phyloP scores from a whole-genome alignment of 495 filamentous ascomycete species.

The Aspergillus panamensis region DNA sequence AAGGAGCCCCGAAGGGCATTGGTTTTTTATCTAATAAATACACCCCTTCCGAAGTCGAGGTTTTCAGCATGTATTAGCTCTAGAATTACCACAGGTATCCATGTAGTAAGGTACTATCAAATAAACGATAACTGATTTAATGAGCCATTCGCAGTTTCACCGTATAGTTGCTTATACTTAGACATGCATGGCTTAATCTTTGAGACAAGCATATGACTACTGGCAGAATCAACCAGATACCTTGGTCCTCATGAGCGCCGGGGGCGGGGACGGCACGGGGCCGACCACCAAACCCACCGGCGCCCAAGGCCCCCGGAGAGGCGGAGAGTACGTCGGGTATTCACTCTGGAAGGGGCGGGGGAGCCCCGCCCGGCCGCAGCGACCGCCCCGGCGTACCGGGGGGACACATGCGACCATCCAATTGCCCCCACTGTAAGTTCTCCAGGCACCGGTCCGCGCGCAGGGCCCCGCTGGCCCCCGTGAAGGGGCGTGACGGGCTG shows the following conservation, averaged over 20 bases:
- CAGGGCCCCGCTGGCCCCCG: background rate
- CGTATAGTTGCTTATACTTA: conserved; percentile 3
- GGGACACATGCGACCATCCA: background rate
- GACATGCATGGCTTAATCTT: conserved; percentile 4
- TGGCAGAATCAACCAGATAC: conserved; percentile 3
- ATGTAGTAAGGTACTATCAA: conserved; percentile 5
- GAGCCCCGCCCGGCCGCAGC: background rate
- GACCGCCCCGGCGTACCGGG: background rate
- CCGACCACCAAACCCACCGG: background rate
- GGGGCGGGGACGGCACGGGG: background rate
- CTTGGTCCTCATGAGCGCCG: background rate
- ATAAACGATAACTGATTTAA: conserved; percentile 5
- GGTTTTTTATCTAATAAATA: conserved; percentile 5
- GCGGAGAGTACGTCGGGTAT: background rate
- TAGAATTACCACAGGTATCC: conserved; percentile 4
- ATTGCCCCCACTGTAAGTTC: background rate
- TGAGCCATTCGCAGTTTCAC: conserved; percentile 4
- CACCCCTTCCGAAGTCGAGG: conserved; percentile 4
- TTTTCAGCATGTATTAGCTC: conserved; percentile 5
- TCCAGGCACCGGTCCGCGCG: conserved; percentile 1
- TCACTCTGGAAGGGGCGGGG: background rate
- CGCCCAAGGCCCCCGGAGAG: background rate
- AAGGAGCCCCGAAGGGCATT: conserved; percentile 3
- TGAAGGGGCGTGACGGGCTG: background rate
- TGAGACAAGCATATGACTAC: conserved; percentile 4